Evolutionary conservation across 2,329 filamentous ascomycete genomes (phyloP), one percentile per base, ranked within the genome.

Genomic region (Fusarium mexicanum): DNA sequence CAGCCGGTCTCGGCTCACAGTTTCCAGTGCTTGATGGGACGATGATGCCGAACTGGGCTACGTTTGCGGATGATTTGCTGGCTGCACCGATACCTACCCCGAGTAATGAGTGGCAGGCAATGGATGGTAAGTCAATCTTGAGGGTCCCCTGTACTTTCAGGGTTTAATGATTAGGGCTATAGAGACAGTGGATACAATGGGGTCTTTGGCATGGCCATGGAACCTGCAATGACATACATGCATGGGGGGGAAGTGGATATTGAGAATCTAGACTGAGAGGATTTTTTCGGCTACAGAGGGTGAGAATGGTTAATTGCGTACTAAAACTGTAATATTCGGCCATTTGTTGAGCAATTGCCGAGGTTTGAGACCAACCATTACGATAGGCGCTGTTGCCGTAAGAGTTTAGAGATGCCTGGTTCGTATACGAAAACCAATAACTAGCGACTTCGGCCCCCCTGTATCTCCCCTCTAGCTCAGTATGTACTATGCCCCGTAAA

Each of bases 11-110:
- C 20, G 38, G 26, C n/a, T 35, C 40, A 16, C 37, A 68, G 12
- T 68, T 62, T 20, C 64, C 54, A 6, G 6, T 35, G 1, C 26
- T 62, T 4, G 31, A 68, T 37, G 38, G 13, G 2, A 8, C 64
- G 8, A 40, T 68, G 37, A 55, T 69, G 20, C 55, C 64, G 3
- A 51, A 68, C n/a, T 69, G 64, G 66, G 48, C 41, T 26, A 37
- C 55, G 4, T 41, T 53, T 18, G 31, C 64, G 8, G 64, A 68
- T 20, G 64, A 68, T 16, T 24, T 68, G 3, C 22, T 68, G 9
- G 17, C 48, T 24, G 43, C 31, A 1, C 43, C 55, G 18, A 50
- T 44, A 5, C 4, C 26, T 24, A 44, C 26, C 4, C 31, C 48
- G 5, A 43, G 5, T 22, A 17, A 22, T 24, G 8, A 68, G 26